Evolutionary conservation across 1,139 yeast genomes (phyloP).

Genomic region (Spathaspora sp.): DNA sequence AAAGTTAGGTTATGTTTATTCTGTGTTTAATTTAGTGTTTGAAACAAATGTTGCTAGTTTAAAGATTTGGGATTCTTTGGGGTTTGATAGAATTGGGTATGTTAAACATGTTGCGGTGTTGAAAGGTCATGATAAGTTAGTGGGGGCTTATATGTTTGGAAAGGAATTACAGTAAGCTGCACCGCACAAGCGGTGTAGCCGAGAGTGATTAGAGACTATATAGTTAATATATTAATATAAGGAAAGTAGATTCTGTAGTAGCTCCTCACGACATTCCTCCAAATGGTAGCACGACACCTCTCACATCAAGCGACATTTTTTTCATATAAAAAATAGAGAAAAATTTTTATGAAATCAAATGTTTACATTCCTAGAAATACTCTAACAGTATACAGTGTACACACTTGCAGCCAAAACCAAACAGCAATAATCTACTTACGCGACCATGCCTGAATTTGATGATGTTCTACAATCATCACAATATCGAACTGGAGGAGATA

Average conservation of each 20-base stretch:
- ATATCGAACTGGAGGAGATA: slow-evolving; percentile 28
- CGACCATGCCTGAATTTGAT: slow-evolving; percentile 37
- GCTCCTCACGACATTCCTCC: too few relatives aligned
- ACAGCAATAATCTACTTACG: neutral
- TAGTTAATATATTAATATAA: neutral
- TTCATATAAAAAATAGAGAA: neutral
- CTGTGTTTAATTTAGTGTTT: slow-evolving; percentile 81
- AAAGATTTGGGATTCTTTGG: slow-evolving; percentile 72
- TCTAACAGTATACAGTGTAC: slow-evolving; percentile 10
- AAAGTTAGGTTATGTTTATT: slow-evolving; percentile 65
- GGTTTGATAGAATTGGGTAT: slow-evolving; percentile 71
- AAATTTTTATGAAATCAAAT: slow-evolving; percentile 1
- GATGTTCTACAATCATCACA: slow-evolving; percentile 34
- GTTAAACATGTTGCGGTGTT: slow-evolving; percentile 66
- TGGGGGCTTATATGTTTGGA: slow-evolving; percentile 69
- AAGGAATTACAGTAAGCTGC: slow-evolving; percentile 38
- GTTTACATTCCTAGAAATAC: slow-evolving; percentile 29
- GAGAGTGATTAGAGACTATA: neutral
- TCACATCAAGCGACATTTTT: neutral
- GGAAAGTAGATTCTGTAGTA: too few relatives aligned
- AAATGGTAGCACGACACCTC: neutral
- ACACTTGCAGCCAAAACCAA: neutral
- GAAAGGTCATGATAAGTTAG: slow-evolving; percentile 57
- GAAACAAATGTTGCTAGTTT: slow-evolving; percentile 68
- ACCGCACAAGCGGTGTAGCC: too few relatives aligned